phyloP scores from a whole-genome alignment of 805 yeast genomes.

The Candida ficus region DNA sequence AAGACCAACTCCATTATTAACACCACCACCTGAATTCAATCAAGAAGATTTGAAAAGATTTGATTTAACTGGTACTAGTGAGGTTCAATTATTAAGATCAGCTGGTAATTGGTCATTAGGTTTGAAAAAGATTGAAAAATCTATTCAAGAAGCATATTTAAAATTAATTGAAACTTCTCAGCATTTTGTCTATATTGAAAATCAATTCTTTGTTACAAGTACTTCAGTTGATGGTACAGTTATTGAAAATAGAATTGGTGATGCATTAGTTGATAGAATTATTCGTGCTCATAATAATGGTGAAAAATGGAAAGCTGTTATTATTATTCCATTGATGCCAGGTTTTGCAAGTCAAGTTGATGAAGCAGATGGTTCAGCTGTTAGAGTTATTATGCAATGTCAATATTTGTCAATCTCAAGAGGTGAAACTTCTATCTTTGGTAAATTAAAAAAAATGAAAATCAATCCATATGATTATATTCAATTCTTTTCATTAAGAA shows the following conservation, averaged over 20 bases:
- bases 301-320: constrained; percentile 82
- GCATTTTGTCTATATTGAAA: constrained; percentile 91
- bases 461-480: constrained; percentile 89
- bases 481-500: constrained; percentile 84
- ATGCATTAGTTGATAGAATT: constrained; percentile 95
- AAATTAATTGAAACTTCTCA: constrained; percentile 87
- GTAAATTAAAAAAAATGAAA: constrained; percentile 69
- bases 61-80: constrained; percentile 77
- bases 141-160: constrained; percentile 89
- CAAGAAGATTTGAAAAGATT: constrained; percentile 57
- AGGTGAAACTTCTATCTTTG: constrained; percentile 84
- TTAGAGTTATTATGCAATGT: constrained; percentile 93
- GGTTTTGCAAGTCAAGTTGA: constrained; percentile 95
- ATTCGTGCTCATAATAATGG: constrained; percentile 78
- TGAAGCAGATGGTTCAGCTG: constrained; percentile 89
- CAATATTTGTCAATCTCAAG: constrained; percentile 91
- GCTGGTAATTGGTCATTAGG: constrained; percentile 94
- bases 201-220: constrained; percentile 92
- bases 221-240: constrained; percentile 79
- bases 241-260: constrained; percentile 86
- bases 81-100: constrained; percentile 83
- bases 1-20: constrained; percentile 81
- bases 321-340: constrained; percentile 94
- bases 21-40: constrained; percentile 89
- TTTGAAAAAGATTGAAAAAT: constrained; percentile 73